These are phyloP conservation scores for Metschnikowia borealis DNA, from an alignment of 805 yeast genomes.

Conservation along the genomic window DNA sequence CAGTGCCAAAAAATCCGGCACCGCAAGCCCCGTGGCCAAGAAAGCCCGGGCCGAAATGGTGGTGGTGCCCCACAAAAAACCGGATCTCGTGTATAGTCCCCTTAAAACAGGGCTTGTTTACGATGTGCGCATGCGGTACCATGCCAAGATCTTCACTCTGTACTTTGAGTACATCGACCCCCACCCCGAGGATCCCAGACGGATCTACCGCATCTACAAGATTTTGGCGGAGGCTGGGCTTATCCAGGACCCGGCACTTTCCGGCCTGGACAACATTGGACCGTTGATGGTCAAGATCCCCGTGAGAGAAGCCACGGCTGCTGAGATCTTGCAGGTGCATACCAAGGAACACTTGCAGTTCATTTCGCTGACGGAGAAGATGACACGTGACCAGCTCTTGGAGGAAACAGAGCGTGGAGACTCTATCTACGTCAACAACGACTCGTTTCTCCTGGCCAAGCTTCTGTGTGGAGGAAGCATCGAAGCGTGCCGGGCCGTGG, in stretches of 20 bases:
- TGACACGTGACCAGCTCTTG: constrained; percentile 72
- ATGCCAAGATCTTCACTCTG: constrained; percentile 88
- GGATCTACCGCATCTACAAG: constrained; percentile 91
- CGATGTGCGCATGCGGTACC: constrained; percentile 97
- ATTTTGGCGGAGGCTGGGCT: constrained; percentile 92
- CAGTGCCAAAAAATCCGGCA: background rate
- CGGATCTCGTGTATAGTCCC: constrained; percentile 67
- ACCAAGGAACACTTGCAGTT: constrained; percentile 73
- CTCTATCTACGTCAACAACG: constrained; percentile 91
- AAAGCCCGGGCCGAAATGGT: constrained; percentile 17
- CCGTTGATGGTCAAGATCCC: constrained; percentile 86
- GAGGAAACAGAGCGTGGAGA: constrained; percentile 89
- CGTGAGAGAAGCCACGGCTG: constrained; percentile 80
- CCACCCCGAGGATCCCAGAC: constrained; percentile 97
- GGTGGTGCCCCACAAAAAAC: constrained; percentile 56
- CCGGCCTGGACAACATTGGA: constrained; percentile 74
- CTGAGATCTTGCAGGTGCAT: constrained; percentile 85
- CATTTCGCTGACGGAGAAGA: constrained; percentile 67
- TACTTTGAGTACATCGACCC: constrained; percentile 95
- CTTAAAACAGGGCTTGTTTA: constrained; percentile 91
- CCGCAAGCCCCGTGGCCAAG: background rate
- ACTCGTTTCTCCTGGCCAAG: constrained; percentile 80
- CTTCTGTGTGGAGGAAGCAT: constrained; percentile 96
- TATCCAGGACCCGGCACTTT: constrained; percentile 70
- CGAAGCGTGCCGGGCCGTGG: constrained; percentile 93